Conservation (phyloP, 176 grass and related monocot genomes). For the Saccharum officinarum region DNA sequence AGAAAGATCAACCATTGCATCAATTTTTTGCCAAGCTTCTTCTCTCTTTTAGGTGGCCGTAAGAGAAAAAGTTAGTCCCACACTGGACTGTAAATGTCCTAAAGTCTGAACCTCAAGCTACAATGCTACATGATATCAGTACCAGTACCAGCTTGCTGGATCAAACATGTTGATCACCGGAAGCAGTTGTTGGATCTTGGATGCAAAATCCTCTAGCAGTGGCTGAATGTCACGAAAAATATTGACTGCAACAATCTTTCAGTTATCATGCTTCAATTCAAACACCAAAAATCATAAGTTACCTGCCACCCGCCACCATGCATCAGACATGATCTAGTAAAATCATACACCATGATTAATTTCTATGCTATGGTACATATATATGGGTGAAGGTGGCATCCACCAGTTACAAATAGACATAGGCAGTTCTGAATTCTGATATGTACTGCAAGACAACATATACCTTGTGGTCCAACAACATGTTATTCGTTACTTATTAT, state of each 20-base stretch:
- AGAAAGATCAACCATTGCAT: neutral
- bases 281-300: neutral
- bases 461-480: neutral
- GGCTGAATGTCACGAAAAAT: neutral
- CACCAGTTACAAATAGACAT: neutral
- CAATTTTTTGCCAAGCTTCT: no score
- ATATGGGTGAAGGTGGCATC: neutral
- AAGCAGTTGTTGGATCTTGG: neutral
- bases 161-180: neutral
- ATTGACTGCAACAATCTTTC: neutral
- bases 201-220: neutral
- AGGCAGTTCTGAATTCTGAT: neutral
- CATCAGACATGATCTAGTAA: neutral
- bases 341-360: slow-evolving; percentile 8
- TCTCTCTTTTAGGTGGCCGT: neutral
- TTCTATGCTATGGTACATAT: neutral
- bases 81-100: neutral
- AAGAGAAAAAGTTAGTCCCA: neutral
- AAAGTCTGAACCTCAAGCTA: neutral
- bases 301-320: neutral
- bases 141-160: neutral
- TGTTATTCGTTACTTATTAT: neutral
- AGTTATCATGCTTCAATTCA: neutral
- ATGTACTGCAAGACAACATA: neutral
- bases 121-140: neutral